phyloP scores from a whole-genome alignment of 306 rosid genomes.

The barrel medic (Medicago truncatula) region DNA sequence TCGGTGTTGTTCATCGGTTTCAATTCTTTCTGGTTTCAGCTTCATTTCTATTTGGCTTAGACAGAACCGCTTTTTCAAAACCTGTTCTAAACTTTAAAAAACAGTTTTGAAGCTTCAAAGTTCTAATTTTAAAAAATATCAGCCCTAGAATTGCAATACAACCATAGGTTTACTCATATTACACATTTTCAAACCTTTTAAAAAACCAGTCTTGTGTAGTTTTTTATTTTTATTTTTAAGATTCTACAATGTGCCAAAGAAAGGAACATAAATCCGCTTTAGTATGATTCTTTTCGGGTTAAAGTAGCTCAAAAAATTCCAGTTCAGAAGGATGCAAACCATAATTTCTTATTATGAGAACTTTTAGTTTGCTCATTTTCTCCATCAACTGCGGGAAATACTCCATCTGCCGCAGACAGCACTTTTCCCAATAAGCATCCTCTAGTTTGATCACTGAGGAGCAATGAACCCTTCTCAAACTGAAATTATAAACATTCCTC shows the following conservation, averaged over 20 bases:
- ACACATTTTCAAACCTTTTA: background rate
- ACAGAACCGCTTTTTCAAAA: too few relatives aligned
- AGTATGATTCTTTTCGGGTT: too few relatives aligned
- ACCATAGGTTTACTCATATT: background rate
- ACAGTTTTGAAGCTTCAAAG: background rate
- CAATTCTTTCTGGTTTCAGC: too few relatives aligned
- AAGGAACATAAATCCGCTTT: constrained; percentile 43
- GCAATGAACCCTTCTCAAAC: too few relatives aligned
- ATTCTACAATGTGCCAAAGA: constrained; percentile 26
- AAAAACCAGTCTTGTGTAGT: background rate
- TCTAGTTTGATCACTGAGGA: too few relatives aligned
- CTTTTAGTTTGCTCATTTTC: constrained; percentile 58
- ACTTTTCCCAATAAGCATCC: too few relatives aligned
- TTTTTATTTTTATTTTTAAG: constrained; percentile 12
- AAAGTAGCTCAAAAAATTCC: too few relatives aligned
- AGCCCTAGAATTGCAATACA: background rate
- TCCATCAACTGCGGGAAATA: background rate
- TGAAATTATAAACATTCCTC: too few relatives aligned
- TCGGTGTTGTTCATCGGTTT: too few relatives aligned
- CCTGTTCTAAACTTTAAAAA: too few relatives aligned
- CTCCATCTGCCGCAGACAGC: background rate
- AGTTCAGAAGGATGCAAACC: constrained; percentile 46
- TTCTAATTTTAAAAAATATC: too few relatives aligned
- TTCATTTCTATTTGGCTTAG: too few relatives aligned
- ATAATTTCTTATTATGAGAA: constrained; percentile 52